Conservation (phyloP, 2,329 filamentous ascomycete genomes). For the Pseudocercospora fijiensis region DNA sequence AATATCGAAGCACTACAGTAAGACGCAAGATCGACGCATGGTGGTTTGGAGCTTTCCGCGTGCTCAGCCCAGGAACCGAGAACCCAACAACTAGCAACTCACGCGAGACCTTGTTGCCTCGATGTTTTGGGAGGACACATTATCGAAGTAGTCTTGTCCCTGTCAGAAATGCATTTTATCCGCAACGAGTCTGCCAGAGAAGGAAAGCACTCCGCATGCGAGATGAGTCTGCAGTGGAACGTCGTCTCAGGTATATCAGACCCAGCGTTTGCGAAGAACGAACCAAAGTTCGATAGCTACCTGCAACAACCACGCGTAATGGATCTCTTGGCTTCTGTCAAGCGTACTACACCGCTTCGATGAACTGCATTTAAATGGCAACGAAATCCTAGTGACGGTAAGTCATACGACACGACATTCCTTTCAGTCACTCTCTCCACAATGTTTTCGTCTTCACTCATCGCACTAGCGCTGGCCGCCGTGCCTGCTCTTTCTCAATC, state of each 20-base stretch:
- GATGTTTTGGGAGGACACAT: neutral
- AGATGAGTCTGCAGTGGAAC: neutral
- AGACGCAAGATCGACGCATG: neutral
- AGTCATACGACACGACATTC: neutral
- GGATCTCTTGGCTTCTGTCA: neutral
- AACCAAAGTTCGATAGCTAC: neutral
- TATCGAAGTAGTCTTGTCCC: neutral
- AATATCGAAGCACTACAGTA: neutral
- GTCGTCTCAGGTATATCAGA: neutral
- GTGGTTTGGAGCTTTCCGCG: neutral
- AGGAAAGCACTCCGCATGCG: neutral
- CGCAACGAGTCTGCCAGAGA: neutral
- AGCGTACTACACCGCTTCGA: neutral
- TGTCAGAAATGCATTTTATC: neutral
- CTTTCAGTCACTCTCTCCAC: neutral
- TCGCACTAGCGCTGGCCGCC: slow-evolving; percentile 57
- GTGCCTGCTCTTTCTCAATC: slow-evolving; percentile 35
- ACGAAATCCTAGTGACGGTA: neutral
- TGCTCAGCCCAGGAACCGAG: neutral
- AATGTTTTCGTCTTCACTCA: slow-evolving; percentile 11
- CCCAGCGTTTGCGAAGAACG: neutral
- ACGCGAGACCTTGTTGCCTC: neutral
- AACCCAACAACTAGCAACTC: neutral
- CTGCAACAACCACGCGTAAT: neutral
- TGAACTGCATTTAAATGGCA: neutral